Conservation (phyloP, 2,329 filamentous ascomycete species). For the Blastomyces gilchristii region DNA sequence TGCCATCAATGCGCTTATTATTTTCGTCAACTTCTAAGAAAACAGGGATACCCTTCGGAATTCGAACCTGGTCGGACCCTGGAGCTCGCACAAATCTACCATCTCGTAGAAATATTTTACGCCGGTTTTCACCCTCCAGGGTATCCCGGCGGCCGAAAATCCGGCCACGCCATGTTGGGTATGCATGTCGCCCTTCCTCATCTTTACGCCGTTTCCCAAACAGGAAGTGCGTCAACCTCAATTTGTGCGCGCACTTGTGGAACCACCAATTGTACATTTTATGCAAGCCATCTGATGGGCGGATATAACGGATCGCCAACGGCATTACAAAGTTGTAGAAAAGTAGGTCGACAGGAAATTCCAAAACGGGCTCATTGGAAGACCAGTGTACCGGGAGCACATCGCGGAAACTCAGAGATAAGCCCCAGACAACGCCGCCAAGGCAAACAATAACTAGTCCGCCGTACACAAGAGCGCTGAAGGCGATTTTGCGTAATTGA, state of each 20-base stretch:
- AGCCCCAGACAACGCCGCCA: constrained; percentile 90
- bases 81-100: constrained; percentile 86
- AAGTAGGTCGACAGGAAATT: constrained; percentile 86
- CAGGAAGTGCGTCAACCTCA: constrained; percentile 83
- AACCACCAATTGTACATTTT: constrained; percentile 96
- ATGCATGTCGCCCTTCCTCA: constrained; percentile 63
- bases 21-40: constrained; percentile 66
- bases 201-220: constrained; percentile 74
- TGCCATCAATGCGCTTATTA: constrained; percentile 55
- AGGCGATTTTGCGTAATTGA: constrained; percentile 89
- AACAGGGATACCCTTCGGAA: constrained; percentile 70
- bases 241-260: constrained; percentile 63
- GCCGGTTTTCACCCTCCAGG: constrained; percentile 28
- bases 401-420: constrained; percentile 55
- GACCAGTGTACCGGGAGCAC: constrained; percentile 90
- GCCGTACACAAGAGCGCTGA: constrained; percentile 92
- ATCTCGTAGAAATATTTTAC: constrained; percentile 51
- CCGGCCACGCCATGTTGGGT: constrained; percentile 47
- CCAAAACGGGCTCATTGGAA: constrained; percentile 80
- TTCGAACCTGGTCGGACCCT: constrained; percentile 87
- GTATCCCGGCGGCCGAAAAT: constrained; percentile 27
- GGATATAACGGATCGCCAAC: constrained; percentile 70
- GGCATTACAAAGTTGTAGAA: constrained; percentile 98
- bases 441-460: constrained; percentile 85
- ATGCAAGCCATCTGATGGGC: constrained; percentile 74